These are phyloP conservation scores for Trichoderma breve DNA, from an alignment of 2,329 filamentous ascomycete species.

Conservation along the genomic window DNA sequence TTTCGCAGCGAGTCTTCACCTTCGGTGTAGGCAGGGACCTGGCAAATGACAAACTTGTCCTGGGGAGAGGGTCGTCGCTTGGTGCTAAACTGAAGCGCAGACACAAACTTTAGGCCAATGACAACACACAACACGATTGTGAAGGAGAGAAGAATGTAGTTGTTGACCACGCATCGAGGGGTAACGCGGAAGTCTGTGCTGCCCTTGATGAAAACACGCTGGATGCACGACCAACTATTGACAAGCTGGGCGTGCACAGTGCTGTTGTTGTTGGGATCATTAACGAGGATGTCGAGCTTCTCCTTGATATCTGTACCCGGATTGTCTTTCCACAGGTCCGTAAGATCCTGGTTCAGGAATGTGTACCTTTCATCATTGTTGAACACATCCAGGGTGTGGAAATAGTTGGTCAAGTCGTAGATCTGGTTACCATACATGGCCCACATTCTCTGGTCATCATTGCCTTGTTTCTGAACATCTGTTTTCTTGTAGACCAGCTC, in stretches of 20 bases:
- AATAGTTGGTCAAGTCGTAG: conserved; percentile 92
- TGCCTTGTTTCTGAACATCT: conserved; percentile 63
- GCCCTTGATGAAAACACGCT: conserved; percentile 80
- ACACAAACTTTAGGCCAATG: conserved; percentile 83
- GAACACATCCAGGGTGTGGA: conserved; percentile 65
- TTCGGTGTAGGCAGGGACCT: conserved; percentile 96
- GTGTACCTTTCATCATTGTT: conserved; percentile 57
- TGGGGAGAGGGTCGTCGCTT: conserved; percentile 86
- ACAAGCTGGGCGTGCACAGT: conserved; percentile 49
- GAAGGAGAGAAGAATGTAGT: conserved; percentile 84
- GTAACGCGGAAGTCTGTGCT: conserved; percentile 79
- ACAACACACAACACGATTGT: conserved; percentile 79
- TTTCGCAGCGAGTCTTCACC: conserved; percentile 93
- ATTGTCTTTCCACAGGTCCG: conserved; percentile 67
- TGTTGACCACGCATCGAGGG: conserved; percentile 79
- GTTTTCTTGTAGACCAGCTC: conserved; percentile 69
- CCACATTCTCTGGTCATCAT: conserved; percentile 70
- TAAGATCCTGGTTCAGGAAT: conserved; percentile 70
- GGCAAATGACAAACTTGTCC: conserved; percentile 98
- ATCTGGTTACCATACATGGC: conserved; percentile 72
- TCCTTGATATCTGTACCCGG: conserved; percentile 76
- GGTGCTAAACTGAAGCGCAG: conserved; percentile 88
- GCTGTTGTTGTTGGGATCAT: conserved; percentile 47
- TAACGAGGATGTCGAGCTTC: conserved; percentile 57
- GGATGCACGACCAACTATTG: conserved; percentile 76